Evolutionary conservation across 176 grass and related monocot species (phyloP).

Genomic region (Poa pratensis): DNA sequence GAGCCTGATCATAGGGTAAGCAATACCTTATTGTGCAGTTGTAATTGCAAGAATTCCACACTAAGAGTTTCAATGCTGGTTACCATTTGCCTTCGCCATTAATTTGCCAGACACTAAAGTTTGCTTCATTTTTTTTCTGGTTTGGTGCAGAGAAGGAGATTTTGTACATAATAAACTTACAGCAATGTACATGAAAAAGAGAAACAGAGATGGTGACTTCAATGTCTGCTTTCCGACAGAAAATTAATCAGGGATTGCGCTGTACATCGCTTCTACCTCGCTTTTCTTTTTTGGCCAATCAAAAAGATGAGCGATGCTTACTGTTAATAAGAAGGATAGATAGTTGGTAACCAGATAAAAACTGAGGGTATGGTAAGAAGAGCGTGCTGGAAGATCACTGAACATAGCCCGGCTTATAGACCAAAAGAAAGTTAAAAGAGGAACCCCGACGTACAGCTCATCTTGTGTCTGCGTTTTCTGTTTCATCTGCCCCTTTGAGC

Average conservation of each 20-base stretch:
- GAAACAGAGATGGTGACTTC: constrained; percentile 30
- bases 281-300: constrained; percentile 31
- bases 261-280: constrained; percentile 43
- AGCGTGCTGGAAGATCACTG: constrained; percentile 35
- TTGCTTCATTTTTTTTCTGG: not conserved
- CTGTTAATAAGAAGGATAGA: constrained; percentile 47
- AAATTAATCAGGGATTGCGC: constrained; percentile 22
- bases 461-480: not conserved
- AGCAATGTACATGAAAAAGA: constrained; percentile 51
- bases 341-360: constrained; percentile 28
- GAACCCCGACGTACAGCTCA: constrained; percentile 19
- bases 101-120: constrained; percentile 10
- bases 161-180: constrained; percentile 60
- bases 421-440: constrained; percentile 34
- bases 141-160: constrained; percentile 67
- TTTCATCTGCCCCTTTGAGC: constrained; percentile 38
- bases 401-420: constrained; percentile 28
- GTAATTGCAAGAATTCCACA: not conserved
- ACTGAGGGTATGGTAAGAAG: constrained; percentile 36
- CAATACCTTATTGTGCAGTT: constrained; percentile 3
- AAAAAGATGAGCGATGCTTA: constrained; percentile 23
- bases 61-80: not conserved
- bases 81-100: constrained; percentile 9
- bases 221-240: constrained; percentile 30
- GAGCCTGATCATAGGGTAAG: constrained; percentile 71